A percentile compares a stretch with the other conserved stretches of the same genome.
Conservation (phyloP, 1,139 yeast species). For the Yamadazyma pseudoaaseri region DNA sequence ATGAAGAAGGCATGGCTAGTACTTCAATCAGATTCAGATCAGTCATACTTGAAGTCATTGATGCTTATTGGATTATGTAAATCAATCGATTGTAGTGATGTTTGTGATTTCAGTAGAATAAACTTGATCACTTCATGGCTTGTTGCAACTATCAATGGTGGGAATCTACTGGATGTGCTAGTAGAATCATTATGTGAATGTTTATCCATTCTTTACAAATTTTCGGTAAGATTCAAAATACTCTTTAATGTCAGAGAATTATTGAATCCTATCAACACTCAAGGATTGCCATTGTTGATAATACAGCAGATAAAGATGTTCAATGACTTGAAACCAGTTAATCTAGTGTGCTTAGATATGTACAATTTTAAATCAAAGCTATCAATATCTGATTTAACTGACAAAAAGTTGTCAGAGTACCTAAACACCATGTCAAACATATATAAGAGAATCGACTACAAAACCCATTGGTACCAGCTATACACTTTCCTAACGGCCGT, state of each 20-base stretch:
- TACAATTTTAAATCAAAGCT: background rate
- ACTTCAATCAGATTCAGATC: conserved; percentile 13
- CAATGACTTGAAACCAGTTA: conserved; percentile 1
- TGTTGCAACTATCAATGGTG: conserved; percentile 16
- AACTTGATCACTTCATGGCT: conserved; percentile 32
- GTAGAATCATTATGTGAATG: conserved; percentile 21
- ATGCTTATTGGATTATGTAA: conserved; percentile 30
- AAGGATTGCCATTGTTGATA: conserved; percentile 6
- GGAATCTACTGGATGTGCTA: conserved; percentile 8
- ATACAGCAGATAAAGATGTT: conserved; percentile 5
- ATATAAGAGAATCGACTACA: conserved; percentile 4
- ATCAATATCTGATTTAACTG: background rate
- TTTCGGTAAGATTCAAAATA: conserved; percentile 19
- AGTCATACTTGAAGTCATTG: conserved; percentile 25
- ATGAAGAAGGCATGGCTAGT: conserved; percentile 38
- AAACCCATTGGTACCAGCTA: conserved; percentile 10
- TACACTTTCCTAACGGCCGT: conserved; percentile 37
- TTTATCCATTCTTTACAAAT: conserved; percentile 22
- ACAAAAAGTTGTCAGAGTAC: conserved; percentile 5
- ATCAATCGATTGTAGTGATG: conserved; percentile 26
- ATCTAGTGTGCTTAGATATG: conserved; percentile 2
- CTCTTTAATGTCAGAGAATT: conserved; percentile 7
- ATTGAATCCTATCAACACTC: conserved; percentile 7
- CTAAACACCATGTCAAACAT: conserved; percentile 8
- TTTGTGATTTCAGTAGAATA: conserved; percentile 28